Evolutionary conservation across 257 asterid species (phyloP), one percentile per base, ranked within the genome.

Genomic region (Salvia rosmarinus): DNA sequence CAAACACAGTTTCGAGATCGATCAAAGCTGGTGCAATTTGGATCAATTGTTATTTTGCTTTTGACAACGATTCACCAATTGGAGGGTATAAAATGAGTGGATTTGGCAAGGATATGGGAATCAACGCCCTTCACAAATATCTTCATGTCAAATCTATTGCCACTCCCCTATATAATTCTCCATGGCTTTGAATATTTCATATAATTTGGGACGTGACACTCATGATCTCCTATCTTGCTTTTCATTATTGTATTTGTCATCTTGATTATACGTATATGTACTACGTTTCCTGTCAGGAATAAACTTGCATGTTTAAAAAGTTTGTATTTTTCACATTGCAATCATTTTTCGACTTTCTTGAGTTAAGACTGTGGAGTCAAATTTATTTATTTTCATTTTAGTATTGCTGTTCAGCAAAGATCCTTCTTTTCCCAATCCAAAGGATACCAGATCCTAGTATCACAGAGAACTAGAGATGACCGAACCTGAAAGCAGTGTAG

Each of bases 61-160:
- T 90, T 3, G 93, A 88, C 70, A 49, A 49, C 0, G 97, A 88
- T 59, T 43, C 75, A 0, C 96, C 92, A 0, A 30, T 52, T 13
- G 97, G 97, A 39, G 97, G 97, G 0, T 88, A 86, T 34, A 90
- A 90, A 76, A 64, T 61, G 78, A 90, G 97, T 75, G 96, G 97
- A 0, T 90, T 90, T 58, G 97, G 88, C 1, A 88, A 83, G 70
- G 97, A 90, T 16, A 46, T 75, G 63, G 97, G 97, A 0, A 79
- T 86, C 82, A 83, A 86, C 35, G 87, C 80, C 8, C 91, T 90
- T 35, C 61, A 80, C 47, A 84, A 88, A 63, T 90, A 82, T 72
- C 82, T 90, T 19, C 94, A 85, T 44, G 77, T 79, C 49, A 90
- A 90, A 63, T 37, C 96, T 1, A 75, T 90, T 65, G 85, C 90